phyloP scores from a whole-genome alignment of 306 rosid species.

The Castanea mollissima region DNA sequence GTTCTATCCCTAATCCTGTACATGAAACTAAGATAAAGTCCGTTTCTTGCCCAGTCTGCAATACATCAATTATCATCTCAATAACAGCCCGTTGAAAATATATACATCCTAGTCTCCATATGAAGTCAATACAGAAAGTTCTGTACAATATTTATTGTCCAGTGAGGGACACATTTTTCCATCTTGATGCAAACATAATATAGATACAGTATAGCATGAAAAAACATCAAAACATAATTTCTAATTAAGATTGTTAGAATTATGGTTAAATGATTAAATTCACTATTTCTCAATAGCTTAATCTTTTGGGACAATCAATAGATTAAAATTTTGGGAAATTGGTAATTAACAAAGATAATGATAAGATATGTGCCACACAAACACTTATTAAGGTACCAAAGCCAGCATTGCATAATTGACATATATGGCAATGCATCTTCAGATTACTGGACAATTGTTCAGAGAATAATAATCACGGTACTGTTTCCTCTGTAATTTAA shows the following conservation, averaged over 20 bases:
- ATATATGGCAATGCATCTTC: not conserved
- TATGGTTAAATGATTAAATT: too few relatives aligned
- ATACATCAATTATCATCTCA: constrained; percentile 27
- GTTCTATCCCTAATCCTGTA: constrained; percentile 89
- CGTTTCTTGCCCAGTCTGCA: constrained; percentile 96
- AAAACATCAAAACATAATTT: constrained; percentile 3
- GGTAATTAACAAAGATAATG: not conserved
- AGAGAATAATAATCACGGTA: constrained; percentile 10
- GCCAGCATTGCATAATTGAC: constrained; percentile 2
- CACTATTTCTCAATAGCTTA: too few relatives aligned
- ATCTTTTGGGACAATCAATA: too few relatives aligned
- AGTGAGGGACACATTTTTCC: not conserved
- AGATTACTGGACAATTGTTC: not conserved
- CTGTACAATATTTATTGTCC: constrained; percentile 7
- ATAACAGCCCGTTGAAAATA: constrained; percentile 1
- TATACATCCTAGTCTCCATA: not conserved
- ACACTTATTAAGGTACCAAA: constrained; percentile 11
- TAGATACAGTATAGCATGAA: not conserved
- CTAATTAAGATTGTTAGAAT: not conserved
- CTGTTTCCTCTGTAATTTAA: not conserved
- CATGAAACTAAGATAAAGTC: constrained; percentile 95
- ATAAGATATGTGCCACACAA: constrained; percentile 5
- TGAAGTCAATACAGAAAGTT: not conserved
- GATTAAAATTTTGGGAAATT: too few relatives aligned
- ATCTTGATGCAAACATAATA: not conserved